Evolutionary conservation across 169 alveolate genomes (phyloP), one percentile per base, ranked within the genome.

Genomic region (Neospora caninum): DNA sequence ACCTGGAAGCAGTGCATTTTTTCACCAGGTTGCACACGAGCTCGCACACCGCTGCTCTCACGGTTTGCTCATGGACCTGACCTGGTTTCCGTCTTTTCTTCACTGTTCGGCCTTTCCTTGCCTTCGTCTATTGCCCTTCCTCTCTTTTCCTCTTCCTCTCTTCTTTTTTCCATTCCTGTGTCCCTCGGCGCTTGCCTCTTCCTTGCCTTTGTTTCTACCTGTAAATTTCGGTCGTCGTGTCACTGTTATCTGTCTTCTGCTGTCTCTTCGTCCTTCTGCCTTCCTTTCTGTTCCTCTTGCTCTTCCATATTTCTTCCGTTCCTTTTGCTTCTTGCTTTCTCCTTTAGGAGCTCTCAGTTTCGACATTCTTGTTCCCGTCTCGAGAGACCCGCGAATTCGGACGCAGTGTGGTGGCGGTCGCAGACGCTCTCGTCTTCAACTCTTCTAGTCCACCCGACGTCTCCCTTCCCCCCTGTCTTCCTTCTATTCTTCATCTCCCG

Each of bases 371-470:
- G 73, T 73, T 83, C 20, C 94, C 94, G 0, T 92, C 94, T 31
- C 91, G 94, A 9, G 94, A 92, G 88, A 92, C 94, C 34, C 94
- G 94, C 36, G 94, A 92, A 91, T 92, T 92, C 39, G 92, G 92
- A 16, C 94, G 94, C 38, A 80, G 88, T 41, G 94, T 89, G 13
- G 88, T 92, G 16, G 69, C 94, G 7, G 92, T 89, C 29, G 84
- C 87, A 0, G 94, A 92, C 36, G 22, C 69, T 34, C 88, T 92
- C 34, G 49, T 88, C 29, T 92, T 92, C 78, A 92, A 92, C 54
- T 53, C 92, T 86, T n/a, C 36, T 1, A 92, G 38, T 22, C 92
- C 94, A 25, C 94, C 94, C 0, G 94, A 92, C 18, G 92, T 80
- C 69, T 80, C 92, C 41, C 27, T 58, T 18, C 94, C 92, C 18